Base-by-base conservation (phyloP, 1,139 yeast genomes). In the Geotrichum histeridarum region DNA sequence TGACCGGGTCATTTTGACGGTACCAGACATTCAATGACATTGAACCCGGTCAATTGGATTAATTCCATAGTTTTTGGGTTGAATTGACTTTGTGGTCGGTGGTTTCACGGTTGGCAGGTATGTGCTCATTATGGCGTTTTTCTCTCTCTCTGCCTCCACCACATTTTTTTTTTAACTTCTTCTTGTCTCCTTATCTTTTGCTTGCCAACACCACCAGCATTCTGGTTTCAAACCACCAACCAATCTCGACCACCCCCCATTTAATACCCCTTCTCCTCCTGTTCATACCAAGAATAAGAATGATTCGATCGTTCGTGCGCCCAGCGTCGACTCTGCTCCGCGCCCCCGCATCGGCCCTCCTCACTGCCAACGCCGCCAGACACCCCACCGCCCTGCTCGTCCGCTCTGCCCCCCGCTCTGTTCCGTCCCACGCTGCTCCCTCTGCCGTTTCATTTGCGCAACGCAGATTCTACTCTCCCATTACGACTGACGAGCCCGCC, bases 401-500 rank as follows among this genome's bases (percentile, higher is more conserved):
- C 30, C 27, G 32, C 41, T 4, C 48, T 14, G 9, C 48, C 33
- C 8, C 41, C 4, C 14, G 8, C 17, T 18, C 14, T 3, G 22
- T 11, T 7, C 9, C n/a, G 39, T 8, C 43, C 43, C 9, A n/a
- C n/a, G n/a, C n/a, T n/a, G n/a, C n/a, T n/a, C n/a, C 27, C 18
- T 6, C 27, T 15, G 43, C 30, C 12, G 11, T n/a, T n/a, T n/a
- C n/a, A n/a, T n/a, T n/a, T n/a, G n/a, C n/a, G 8, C 47, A 43
- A 14, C 37, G 35, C 32, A 57, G 65, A 14, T 55, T 32, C 50
- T 69, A 66, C 59, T 58, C 65, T 18, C 67, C 68, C 12, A 63
- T 67, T 56, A 59, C 67, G 41, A 63, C 64, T n/a, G 72, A 69
- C 48, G 59, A 59, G 50, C 73, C 73, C 39, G 87, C 87, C 51